phyloP scores from a whole-genome alignment of 306 rosid species.

The Macrotyloma uniflorum region DNA sequence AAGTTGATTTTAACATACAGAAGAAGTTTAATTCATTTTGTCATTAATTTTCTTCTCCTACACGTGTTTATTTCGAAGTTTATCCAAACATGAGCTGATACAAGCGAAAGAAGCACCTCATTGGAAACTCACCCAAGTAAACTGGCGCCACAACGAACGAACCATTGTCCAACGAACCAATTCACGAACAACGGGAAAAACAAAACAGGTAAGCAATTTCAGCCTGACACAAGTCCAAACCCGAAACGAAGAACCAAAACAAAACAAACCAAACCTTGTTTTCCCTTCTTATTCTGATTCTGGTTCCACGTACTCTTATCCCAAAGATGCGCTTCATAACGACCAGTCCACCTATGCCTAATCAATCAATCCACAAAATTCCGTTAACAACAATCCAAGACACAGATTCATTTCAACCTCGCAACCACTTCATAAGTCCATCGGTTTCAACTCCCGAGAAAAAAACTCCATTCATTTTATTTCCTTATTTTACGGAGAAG shows the following conservation, averaged over 20 bases:
- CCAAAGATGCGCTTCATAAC: conserved; percentile 99
- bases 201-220: conserved; percentile 44
- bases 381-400: neutral
- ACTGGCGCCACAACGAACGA: conserved; percentile 59
- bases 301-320: conserved; percentile 99
- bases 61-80: neutral
- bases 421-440: neutral
- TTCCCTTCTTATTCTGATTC: conserved; percentile 98
- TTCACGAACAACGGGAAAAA: conserved; percentile 48
- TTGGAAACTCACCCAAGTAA: conserved; percentile 82
- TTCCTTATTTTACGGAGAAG: neutral
- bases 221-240: conserved; percentile 12
- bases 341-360: conserved; percentile 99
- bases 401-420: neutral
- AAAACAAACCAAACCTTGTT: conserved; percentile 68
- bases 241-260: neutral
- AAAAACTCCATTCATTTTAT: neutral
- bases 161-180: conserved; percentile 45
- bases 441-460: neutral
- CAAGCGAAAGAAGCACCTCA: neutral
- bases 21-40: neutral
- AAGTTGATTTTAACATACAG: neutral
- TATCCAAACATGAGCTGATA: neutral
- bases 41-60: neutral
- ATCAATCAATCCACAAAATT: conserved; percentile 31